Evolutionary conservation across 2,329 filamentous ascomycete species (phyloP), one percentile per base, ranked within the genome.

Genomic region (Aspergillus sp.): DNA sequence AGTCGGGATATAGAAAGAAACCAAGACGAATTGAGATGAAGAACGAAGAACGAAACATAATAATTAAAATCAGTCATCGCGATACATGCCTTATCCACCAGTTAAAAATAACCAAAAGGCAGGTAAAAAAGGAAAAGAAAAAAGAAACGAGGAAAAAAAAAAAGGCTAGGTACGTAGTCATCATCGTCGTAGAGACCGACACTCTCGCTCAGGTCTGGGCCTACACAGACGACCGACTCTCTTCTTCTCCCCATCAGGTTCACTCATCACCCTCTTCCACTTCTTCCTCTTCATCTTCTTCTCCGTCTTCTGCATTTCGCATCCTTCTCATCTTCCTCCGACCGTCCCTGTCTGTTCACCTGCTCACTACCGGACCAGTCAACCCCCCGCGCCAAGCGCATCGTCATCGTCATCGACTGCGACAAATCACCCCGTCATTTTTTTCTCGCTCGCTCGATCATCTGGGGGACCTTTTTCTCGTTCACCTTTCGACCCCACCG

Each of bases 231-330:
- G 38, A 32, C 29, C 40, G 41, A 38, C 49, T 52, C 32, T 40
- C 29, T 50, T 43, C 31, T 21, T 46, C 43, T 36, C 41, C 23
- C 16, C 25, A 29, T 29, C 25, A 29, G 11, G 9, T 29, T 29
- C 25, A 29, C 25, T 10, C n/a, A n/a, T 29, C 25, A 29, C 11
- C 25, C 11, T 10, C 31, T 29, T 17, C n/a, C 36, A 32, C 19
- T 46, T 32, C 46, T 36, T 31, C 21, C 38, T 45, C 31, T n/a
- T n/a, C n/a, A n/a, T 49, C 41, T 52, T 56, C 45, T 34, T 45
- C 49, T 29, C 42, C 13, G 20, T 36, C 31, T 21, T 19, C 10
- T n/a, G 23, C 46, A 17, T 48, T 45, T 34, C 32, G 45, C 46
- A 32, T 23, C 42, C 32, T 49, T 42, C 42, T 14, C 38, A 44